These are phyloP conservation scores for Juglanconis juglandina DNA, from an alignment of 2,329 filamentous ascomycete genomes.

Conservation along the genomic window DNA sequence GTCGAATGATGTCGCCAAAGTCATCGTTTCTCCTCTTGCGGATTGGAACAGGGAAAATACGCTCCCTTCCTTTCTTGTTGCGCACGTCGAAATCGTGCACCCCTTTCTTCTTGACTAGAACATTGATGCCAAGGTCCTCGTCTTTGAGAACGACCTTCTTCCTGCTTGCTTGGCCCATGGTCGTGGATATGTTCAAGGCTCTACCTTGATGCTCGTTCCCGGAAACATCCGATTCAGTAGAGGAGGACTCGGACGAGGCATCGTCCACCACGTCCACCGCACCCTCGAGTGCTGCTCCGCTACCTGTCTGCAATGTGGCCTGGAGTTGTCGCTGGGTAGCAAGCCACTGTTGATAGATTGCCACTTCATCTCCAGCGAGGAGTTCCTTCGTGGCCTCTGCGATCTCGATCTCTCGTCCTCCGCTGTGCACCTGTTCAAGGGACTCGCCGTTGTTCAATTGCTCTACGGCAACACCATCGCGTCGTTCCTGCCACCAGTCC, in stretches of 20 bases:
- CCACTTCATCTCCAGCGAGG: slow-evolving; percentile 71
- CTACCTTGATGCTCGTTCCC: slow-evolving; percentile 89
- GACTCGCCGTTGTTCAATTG: slow-evolving; percentile 51
- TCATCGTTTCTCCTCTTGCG: slow-evolving; percentile 74
- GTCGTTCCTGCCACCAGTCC: slow-evolving; percentile 71
- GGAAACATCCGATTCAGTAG: slow-evolving; percentile 81
- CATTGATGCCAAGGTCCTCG: slow-evolving; percentile 86
- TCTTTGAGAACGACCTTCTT: slow-evolving; percentile 85
- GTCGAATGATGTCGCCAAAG: slow-evolving; percentile 88
- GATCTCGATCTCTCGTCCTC: slow-evolving; percentile 60
- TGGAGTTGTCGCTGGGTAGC: slow-evolving; percentile 85
- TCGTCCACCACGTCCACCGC: slow-evolving; percentile 76
- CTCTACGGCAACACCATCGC: slow-evolving; percentile 60
- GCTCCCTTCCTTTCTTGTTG: slow-evolving; percentile 86
- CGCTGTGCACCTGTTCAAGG: slow-evolving; percentile 64
- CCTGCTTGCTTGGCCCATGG: slow-evolving; percentile 76
- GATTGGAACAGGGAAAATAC: slow-evolving; percentile 84
- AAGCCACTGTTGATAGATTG: slow-evolving; percentile 86
- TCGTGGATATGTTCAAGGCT: slow-evolving; percentile 82
- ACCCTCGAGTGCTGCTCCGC: slow-evolving; percentile 64
- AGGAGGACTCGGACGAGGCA: slow-evolving; percentile 73
- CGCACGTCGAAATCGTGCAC: slow-evolving; percentile 93
- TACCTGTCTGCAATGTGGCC: slow-evolving; percentile 70
- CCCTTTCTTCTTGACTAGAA: slow-evolving; percentile 81
- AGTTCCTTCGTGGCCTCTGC: slow-evolving; percentile 59